These are phyloP conservation scores for Leccinum pellstonianum DNA, from an alignment of 768 basidiomycete genomes.

Conservation along the genomic window DNA sequence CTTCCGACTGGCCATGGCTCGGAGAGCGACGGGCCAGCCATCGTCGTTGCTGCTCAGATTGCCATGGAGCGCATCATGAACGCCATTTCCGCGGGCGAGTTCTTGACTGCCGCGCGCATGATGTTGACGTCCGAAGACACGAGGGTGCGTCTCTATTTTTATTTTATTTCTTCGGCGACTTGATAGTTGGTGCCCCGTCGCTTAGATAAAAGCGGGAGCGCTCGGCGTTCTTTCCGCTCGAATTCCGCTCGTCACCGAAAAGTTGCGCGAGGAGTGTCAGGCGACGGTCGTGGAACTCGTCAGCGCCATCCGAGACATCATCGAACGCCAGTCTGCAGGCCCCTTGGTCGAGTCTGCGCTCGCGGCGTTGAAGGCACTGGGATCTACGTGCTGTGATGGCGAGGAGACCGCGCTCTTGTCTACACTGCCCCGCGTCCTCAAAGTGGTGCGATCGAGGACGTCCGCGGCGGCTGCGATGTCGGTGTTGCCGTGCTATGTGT, in stretches of 20 bases:
- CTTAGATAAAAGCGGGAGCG: constrained; percentile 63
- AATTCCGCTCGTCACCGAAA: constrained; percentile 56
- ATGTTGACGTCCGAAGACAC: constrained; percentile 56
- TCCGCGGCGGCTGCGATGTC: constrained; percentile 45
- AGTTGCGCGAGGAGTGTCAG: constrained; percentile 51
- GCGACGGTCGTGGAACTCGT: constrained; percentile 54
- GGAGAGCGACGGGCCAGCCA: constrained; percentile 42
- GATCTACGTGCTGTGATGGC: constrained; percentile 51
- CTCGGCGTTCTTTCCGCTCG: constrained; percentile 69
- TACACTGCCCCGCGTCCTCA: constrained; percentile 58
- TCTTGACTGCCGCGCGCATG: constrained; percentile 53
- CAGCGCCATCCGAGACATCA: constrained; percentile 45
- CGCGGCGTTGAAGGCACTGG: constrained; percentile 58
- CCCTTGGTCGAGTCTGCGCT: constrained; percentile 49
- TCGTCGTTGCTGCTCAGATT: constrained; percentile 46
- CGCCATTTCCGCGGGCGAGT: constrained; percentile 69
- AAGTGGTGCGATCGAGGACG: constrained; percentile 41
- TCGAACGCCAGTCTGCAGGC: constrained; percentile 43
- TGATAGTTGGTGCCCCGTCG: not conserved
- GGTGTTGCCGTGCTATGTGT: constrained; percentile 64
- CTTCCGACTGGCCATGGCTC: constrained; percentile 29
- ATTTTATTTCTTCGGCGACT: not conserved
- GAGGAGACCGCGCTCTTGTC: constrained; percentile 68
- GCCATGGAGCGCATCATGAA: constrained; percentile 55
- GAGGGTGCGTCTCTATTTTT: constrained; percentile 40